A percentile compares a stretch with the other conserved stretches of the same genome.
These are phyloP conservation scores for Fusarium zealandicum DNA, from an alignment of 2,329 filamentous ascomycete genomes.

Conservation along the genomic window DNA sequence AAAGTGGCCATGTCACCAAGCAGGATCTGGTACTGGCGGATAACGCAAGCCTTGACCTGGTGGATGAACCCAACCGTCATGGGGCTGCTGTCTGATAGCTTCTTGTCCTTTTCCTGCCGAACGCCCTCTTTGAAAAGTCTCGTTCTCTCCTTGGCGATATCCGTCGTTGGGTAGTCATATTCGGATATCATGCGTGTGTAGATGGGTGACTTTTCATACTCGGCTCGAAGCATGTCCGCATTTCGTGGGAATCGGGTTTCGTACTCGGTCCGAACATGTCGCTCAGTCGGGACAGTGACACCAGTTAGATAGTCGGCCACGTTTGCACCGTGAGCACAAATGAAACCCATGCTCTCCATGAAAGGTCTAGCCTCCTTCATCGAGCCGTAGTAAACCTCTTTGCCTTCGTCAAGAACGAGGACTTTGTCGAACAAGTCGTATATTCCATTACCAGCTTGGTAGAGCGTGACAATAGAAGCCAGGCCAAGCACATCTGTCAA, in stretches of 20 bases:
- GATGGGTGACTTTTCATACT: conserved; percentile 61
- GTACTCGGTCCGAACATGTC: conserved; percentile 60
- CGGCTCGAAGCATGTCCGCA: conserved; percentile 51
- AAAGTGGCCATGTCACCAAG: conserved; percentile 71
- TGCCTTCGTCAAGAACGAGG: conserved; percentile 70
- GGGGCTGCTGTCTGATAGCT: conserved; percentile 60
- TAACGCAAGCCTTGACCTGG: conserved; percentile 64
- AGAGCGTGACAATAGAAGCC: conserved; percentile 68
- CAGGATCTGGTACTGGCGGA: conserved; percentile 70
- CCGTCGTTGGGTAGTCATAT: conserved; percentile 62
- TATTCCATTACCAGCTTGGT: conserved; percentile 75
- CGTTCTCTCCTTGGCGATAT: conserved; percentile 57
- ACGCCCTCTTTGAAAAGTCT: conserved; percentile 62
- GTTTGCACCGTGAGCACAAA: conserved; percentile 68
- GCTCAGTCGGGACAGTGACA: conserved; percentile 71
- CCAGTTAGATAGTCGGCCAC: conserved; percentile 71
- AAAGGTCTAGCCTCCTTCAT: conserved; percentile 65
- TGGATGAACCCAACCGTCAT: conserved; percentile 61
- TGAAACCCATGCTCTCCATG: conserved; percentile 70
- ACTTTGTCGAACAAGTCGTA: conserved; percentile 76
- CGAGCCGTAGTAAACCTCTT: conserved; percentile 71
- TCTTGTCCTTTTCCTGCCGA: conserved; percentile 60
- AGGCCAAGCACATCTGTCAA: conserved; percentile 69
- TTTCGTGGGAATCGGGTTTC: conserved; percentile 55
- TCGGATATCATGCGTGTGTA: conserved; percentile 60